phyloP scores from a whole-genome alignment of 2,329 filamentous ascomycete genomes.

The Akanthomyces muscarius region DNA sequence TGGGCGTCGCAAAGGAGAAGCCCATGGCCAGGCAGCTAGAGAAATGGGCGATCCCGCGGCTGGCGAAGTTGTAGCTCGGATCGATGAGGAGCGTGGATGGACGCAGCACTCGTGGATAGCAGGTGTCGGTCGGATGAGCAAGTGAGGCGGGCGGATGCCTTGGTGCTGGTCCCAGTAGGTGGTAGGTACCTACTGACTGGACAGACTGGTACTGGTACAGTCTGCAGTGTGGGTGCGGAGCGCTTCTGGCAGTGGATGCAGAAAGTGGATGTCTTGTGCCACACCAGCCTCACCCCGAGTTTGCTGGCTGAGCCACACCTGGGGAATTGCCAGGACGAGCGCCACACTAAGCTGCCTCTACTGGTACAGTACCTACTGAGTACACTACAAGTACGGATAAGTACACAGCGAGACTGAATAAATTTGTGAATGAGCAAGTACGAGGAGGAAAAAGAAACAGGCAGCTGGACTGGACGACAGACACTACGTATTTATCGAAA shows the following conservation, averaged over 20 bases:
- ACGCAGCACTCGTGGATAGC: background rate
- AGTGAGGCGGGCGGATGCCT: constrained; percentile 6
- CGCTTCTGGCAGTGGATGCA: background rate
- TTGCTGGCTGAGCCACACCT: constrained; percentile 2
- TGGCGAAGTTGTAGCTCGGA: background rate
- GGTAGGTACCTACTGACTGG: too few relatives aligned
- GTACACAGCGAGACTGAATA: too few relatives aligned
- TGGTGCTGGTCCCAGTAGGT: background rate
- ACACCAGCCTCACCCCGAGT: constrained; percentile 1
- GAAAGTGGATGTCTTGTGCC: constrained; percentile 8
- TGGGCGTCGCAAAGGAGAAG: background rate
- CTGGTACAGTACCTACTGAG: too few relatives aligned
- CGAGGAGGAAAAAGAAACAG: too few relatives aligned
- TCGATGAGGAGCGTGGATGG: constrained; percentile 1
- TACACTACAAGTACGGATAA: too few relatives aligned
- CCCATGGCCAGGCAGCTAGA: background rate
- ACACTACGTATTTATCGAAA: background rate
- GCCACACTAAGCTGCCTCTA: background rate
- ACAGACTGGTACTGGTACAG: background rate
- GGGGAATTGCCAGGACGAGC: background rate
- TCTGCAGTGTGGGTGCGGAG: background rate
- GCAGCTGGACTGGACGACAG: too few relatives aligned
- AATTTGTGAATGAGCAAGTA: too few relatives aligned
- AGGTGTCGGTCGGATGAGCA: background rate
- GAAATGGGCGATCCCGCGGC: background rate